phyloP scores from a whole-genome alignment of 495 filamentous ascomycete species.

The Penicillium canescens region DNA sequence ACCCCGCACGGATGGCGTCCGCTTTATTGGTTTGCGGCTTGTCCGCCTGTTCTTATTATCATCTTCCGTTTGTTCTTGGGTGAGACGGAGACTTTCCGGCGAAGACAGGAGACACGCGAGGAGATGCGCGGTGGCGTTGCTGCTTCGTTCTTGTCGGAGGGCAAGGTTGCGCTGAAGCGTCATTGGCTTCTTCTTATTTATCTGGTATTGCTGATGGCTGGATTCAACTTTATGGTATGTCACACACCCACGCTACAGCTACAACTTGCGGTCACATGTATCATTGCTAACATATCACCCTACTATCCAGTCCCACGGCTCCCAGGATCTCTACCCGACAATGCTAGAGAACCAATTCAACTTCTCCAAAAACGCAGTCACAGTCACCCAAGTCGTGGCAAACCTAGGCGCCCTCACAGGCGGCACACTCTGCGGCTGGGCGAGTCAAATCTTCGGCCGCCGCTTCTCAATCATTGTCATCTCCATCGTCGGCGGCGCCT shows the following conservation, averaged over 20 bases:
- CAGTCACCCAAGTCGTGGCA: slow-evolving; percentile 80
- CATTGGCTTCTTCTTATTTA: slow-evolving; percentile 82
- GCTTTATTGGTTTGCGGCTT: slow-evolving; percentile 83
- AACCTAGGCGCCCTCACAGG: slow-evolving; percentile 81
- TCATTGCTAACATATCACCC: not conserved
- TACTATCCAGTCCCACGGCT: slow-evolving; percentile 65
- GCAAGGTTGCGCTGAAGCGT: slow-evolving; percentile 69
- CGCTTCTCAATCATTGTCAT: slow-evolving; percentile 79
- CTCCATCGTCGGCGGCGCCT: slow-evolving; percentile 71
- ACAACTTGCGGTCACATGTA: not conserved
- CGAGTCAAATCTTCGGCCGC: slow-evolving; percentile 78
- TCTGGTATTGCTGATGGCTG: slow-evolving; percentile 82
- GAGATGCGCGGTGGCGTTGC: slow-evolving; percentile 43
- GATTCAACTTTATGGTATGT: slow-evolving; percentile 84
- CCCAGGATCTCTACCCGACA: slow-evolving; percentile 88
- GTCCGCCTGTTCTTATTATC: slow-evolving; percentile 79
- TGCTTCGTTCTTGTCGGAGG: slow-evolving; percentile 70
- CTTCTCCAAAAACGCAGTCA: slow-evolving; percentile 70
- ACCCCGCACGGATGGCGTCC: slow-evolving; percentile 78
- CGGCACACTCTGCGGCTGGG: slow-evolving; percentile 76
- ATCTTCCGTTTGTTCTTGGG: slow-evolving; percentile 73
- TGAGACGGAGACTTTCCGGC: slow-evolving; percentile 68
- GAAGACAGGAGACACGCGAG: slow-evolving; percentile 61
- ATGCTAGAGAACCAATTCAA: slow-evolving; percentile 77
- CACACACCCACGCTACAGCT: not conserved